Base-by-base conservation (phyloP, 176 grass and related monocot species). In the Lolium perenne region DNA sequence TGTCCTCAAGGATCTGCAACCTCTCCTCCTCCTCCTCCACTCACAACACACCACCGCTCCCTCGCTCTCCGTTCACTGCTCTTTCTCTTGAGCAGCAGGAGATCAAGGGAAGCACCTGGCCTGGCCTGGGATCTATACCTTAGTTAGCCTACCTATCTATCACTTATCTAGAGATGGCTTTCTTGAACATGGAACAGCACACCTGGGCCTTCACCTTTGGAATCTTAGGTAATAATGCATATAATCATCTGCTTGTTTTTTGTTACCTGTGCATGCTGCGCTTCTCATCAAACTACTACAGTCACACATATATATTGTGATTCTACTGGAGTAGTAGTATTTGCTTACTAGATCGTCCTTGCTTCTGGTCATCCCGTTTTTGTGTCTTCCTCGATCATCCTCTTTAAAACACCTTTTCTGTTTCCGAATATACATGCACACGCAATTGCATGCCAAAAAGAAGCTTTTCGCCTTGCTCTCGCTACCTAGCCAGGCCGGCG, bases 181-280 rank as follows among this genome's bases (percentile, higher is more conserved):
- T 93, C 74, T 26, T 95, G 14, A 91, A 89, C 80, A 84, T 92
- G 83, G 90, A 94, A 71, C 91, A 80, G 45, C 88, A 92, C 75
- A 92, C 96, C 76, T 98, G 96, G 96, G 84, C 91, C 69, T 95
- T 98, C 93, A 92, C 92, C 85, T 95, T 98, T 57, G 96, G 96
- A 45, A 95, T 98, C 88, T 40, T 98, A 91, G 96, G 96, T 98
- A 35, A 35, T 35, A 35, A 35, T 35, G 32, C 32, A 35, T 2
- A 35, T 35, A 35, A 35, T 35, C 32, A 35, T 35, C 32, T 35
- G 32, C 32, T 35, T 35, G 2, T 35, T 35, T 35, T 35, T 35
- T 35, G 32, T 35, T 35, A 35, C 32, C 32, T 35, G 32, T 35
- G 32, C 32, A 35, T 35, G 32, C 32, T 35, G 1, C 32, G 32